Percentiles rank a stretch among this genome's conserved stretches.
phyloP scores from a whole-genome alignment of 2,329 filamentous ascomycete genomes.

The Exserohilum turcica region DNA sequence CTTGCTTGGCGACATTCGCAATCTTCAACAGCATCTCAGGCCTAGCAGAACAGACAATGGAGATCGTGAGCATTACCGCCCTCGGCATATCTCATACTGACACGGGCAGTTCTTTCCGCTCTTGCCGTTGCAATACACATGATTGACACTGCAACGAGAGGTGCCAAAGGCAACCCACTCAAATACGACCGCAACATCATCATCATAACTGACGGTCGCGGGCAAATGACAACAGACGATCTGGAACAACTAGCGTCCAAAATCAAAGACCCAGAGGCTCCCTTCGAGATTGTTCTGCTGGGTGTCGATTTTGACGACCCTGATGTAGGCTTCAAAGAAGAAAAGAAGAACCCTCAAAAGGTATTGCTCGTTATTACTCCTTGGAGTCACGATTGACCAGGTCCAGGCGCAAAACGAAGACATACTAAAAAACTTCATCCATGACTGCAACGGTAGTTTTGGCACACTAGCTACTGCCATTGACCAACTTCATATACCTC shows the following conservation, averaged over 20 bases:
- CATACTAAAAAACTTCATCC: slow-evolving; percentile 67
- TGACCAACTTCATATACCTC: slow-evolving; percentile 75
- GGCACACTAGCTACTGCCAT: slow-evolving; percentile 89
- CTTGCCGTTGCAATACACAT: slow-evolving; percentile 85
- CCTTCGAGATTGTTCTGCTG: slow-evolving; percentile 78
- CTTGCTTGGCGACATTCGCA: slow-evolving; percentile 70
- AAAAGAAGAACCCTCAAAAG: slow-evolving; percentile 77
- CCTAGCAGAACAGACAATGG: slow-evolving; percentile 72
- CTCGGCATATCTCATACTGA: slow-evolving; percentile 16
- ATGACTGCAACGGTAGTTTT: slow-evolving; percentile 70
- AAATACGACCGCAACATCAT: slow-evolving; percentile 62
- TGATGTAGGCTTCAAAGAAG: slow-evolving; percentile 90
- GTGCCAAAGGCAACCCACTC: slow-evolving; percentile 57
- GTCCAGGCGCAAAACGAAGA: slow-evolving; percentile 71
- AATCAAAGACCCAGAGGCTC: slow-evolving; percentile 67
- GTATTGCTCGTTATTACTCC: slow-evolving; percentile 45
- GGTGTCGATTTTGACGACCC: slow-evolving; percentile 93
- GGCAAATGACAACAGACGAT: slow-evolving; percentile 72
- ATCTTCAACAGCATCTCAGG: slow-evolving; percentile 66
- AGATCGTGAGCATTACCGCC: slow-evolving; percentile 62
- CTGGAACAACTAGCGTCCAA: slow-evolving; percentile 72
- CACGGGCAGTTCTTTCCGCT: slow-evolving; percentile 69
- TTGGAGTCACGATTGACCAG: slow-evolving; percentile 17
- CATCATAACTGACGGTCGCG: slow-evolving; percentile 81
- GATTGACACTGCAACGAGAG: slow-evolving; percentile 85